Conservation (phyloP, 2,329 filamentous ascomycete species). For the Fusarium longipes region DNA sequence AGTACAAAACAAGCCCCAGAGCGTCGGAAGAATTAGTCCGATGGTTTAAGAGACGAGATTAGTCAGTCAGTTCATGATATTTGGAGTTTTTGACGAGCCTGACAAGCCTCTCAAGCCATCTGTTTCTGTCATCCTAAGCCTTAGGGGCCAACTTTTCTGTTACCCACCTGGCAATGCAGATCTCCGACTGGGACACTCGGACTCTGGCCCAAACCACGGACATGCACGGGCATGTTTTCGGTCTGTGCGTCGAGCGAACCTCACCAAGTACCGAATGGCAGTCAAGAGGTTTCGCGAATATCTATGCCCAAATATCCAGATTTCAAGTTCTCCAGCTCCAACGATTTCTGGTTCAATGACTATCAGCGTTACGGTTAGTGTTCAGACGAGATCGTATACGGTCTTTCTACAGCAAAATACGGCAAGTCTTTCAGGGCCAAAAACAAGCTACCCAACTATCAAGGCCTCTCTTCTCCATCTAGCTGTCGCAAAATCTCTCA, state of each 20-base stretch:
- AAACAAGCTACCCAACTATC: background rate
- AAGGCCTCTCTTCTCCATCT: background rate
- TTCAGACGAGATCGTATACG: background rate
- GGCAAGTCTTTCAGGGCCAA: background rate
- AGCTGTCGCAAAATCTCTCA: background rate
- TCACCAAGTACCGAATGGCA: background rate
- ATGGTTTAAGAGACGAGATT: too few species aligned
- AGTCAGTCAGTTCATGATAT: too few species aligned
- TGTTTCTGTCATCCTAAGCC: too few species aligned
- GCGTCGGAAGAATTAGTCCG: too few species aligned
- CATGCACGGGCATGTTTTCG: background rate
- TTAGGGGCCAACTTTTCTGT: background rate
- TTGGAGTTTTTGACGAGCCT: too few species aligned
- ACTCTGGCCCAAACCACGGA: background rate
- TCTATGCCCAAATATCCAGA: background rate
- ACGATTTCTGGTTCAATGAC: background rate
- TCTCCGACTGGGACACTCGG: background rate
- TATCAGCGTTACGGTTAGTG: background rate
- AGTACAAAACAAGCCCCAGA: too few species aligned
- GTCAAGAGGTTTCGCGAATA: background rate
- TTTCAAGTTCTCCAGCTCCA: background rate
- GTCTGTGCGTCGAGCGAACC: background rate
- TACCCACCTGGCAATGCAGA: background rate
- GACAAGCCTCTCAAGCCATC: too few species aligned
- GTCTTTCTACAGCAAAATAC: background rate